phyloP scores from a whole-genome alignment of 2,329 filamentous ascomycete species.

The Capronia coronata region DNA sequence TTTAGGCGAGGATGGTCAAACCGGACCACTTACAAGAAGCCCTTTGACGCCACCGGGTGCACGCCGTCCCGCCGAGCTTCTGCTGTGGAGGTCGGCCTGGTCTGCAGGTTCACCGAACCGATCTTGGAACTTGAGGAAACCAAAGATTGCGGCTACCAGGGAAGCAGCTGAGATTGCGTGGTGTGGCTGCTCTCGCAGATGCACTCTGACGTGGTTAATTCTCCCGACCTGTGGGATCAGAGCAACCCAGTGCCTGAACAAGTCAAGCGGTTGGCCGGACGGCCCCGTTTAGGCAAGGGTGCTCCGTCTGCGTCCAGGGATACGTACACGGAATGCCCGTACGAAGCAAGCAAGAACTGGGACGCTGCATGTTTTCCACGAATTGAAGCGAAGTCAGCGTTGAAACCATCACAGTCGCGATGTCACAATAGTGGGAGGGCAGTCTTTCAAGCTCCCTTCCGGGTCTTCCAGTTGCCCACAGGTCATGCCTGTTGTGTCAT shows the following conservation, averaged over 20 bases:
- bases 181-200: constrained; percentile 2
- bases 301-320: not conserved
- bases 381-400: not conserved
- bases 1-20: not conserved
- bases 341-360: not conserved
- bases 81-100: not conserved
- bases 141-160: constrained; percentile 1
- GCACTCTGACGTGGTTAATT: constrained; percentile 6
- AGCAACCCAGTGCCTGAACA: constrained; percentile 1
- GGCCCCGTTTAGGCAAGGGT: constrained; percentile 1
- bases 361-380: not conserved
- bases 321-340: not conserved
- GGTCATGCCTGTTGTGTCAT: not conserved
- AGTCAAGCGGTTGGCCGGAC: constrained; percentile 2
- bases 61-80: not conserved
- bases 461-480: no score
- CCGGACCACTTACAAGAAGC: not conserved
- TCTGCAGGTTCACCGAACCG: constrained; percentile 5
- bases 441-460: no score
- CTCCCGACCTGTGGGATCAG: not conserved
- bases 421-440: not conserved
- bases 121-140: constrained; percentile 13
- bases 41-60: constrained; percentile 1
- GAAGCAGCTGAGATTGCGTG: constrained; percentile 4
- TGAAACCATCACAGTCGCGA: not conserved